phyloP scores from a whole-genome alignment of 257 asterid species.

The Haberlea rhodopensis region DNA sequence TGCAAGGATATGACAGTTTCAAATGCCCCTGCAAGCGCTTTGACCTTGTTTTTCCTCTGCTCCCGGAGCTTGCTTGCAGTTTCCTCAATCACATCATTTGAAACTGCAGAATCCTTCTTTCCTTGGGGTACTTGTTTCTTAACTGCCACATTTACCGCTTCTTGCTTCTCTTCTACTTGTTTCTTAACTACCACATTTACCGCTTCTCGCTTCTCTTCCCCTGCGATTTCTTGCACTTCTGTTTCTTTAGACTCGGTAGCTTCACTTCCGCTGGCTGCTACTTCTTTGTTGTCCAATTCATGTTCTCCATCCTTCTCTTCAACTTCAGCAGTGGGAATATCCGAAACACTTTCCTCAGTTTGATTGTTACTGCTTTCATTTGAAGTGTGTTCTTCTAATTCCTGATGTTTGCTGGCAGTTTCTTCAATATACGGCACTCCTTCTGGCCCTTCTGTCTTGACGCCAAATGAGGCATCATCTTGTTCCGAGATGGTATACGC shows the following conservation, averaged over 20 bases:
- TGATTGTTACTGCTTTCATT: conserved; percentile 6
- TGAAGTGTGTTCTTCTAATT: conserved; percentile 7
- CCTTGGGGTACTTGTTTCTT: conserved; percentile 33
- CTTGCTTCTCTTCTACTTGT: conserved; percentile 32
- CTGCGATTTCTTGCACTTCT: conserved; percentile 25
- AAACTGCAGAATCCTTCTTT: conserved; percentile 38
- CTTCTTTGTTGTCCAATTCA: conserved; percentile 20
- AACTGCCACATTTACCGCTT: conserved; percentile 25
- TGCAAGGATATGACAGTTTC: conserved; percentile 56
- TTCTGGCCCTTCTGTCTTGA: conserved; percentile 31
- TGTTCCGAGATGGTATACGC: conserved; percentile 20
- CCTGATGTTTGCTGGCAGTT: conserved; percentile 21
- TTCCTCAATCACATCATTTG: conserved; percentile 51
- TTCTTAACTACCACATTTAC: conserved; percentile 27
- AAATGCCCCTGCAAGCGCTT: conserved; percentile 68
- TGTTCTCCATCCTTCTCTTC: conserved; percentile 18
- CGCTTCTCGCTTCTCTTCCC: conserved; percentile 28
- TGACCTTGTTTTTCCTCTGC: conserved; percentile 51
- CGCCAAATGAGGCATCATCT: conserved; percentile 16
- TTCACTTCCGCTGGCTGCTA: conserved; percentile 18
- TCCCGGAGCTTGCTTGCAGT: conserved; percentile 50
- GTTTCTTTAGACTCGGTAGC: conserved; percentile 28
- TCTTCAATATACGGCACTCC: conserved; percentile 23
- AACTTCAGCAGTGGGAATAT: conserved; percentile 22
- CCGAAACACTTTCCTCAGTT: conserved; percentile 28